These are phyloP conservation scores for Ustilago loliicola DNA, from an alignment of 1,284 basidiomycete genomes.

Conservation along the genomic window DNA sequence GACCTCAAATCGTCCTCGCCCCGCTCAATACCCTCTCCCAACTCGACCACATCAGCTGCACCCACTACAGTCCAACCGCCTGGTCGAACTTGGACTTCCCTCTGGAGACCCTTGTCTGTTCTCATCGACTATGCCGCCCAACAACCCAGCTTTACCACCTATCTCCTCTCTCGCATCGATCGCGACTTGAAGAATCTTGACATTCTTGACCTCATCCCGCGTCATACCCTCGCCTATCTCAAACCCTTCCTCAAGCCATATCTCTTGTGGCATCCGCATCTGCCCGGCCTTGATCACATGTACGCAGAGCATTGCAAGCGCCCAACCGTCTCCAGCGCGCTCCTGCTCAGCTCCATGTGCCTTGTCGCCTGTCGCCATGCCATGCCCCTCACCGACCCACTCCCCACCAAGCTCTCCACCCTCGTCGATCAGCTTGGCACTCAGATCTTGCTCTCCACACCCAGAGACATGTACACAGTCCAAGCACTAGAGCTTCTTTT, in stretches of 20 bases:
- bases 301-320: slow-evolving; percentile 33
- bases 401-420: slow-evolving; percentile 40
- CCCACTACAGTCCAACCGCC: slow-evolving; percentile 32
- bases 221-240: slow-evolving; percentile 32
- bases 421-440: slow-evolving; percentile 50
- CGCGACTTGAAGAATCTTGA: slow-evolving; percentile 27
- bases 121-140: slow-evolving; percentile 53
- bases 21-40: slow-evolving; percentile 19
- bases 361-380: slow-evolving; percentile 48
- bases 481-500: slow-evolving; percentile 49
- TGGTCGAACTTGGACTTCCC: slow-evolving; percentile 52
- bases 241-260: slow-evolving; percentile 46
- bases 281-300: slow-evolving; percentile 34
- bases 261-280: slow-evolving; percentile 50
- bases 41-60: slow-evolving; percentile 9
- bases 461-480: slow-evolving; percentile 48
- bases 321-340: slow-evolving; percentile 37
- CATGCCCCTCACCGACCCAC: slow-evolving; percentile 44
- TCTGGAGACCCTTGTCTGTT: slow-evolving; percentile 51
- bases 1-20: slow-evolving; percentile 4
- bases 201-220: slow-evolving; percentile 41
- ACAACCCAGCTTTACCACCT: slow-evolving; percentile 45
- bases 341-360: slow-evolving; percentile 50
- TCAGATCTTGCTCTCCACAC: slow-evolving; percentile 45
- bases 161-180: slow-evolving; percentile 44